Base-by-base conservation (phyloP, 768 basidiomycete genomes). In the Pluteus cervinus region DNA sequence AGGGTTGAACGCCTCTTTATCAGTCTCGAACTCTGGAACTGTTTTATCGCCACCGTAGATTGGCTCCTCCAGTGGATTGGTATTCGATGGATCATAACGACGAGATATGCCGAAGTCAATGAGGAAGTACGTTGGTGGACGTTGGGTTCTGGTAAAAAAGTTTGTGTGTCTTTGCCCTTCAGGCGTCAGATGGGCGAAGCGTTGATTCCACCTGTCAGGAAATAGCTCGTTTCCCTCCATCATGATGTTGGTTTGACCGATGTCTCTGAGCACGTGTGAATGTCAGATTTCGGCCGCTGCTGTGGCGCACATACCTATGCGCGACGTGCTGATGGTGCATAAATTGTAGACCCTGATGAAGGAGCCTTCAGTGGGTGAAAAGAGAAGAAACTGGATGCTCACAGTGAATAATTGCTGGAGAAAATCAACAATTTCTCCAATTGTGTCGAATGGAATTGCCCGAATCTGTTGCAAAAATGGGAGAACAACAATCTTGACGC, bases 31-130 rank as follows among this genome's bases (percentile, higher is more conserved):
- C n/a, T n/a, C n/a, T n/a, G n/a, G n/a, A n/a, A n/a, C n/a, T n/a
- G n/a, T n/a, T n/a, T n/a, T n/a, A 46, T 76, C 71, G 3, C 61
- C 69, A 0, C 69, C 71, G 5, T 45, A 43, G 2, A 66, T 51
- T 0, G 61, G 55, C 4, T 42, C 29, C 21, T 57, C 61, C 0
- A 42, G 43, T 0, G 64, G 61, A n/a, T 29, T 9, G 7, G 26
- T 38, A 8, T 57, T 45, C 1, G 52, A 45, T 0, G 56, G 52
- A 16, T 37, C 37, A 37, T 57, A 63, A 8, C 41, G 39, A 20
- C 44, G 38, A 5, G 60, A 59, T 3, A 58, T 16, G 20, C 56
- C 58, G 34, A 58, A 64, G 33, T 62, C 60, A 12, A 49, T 53
- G 24, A 59, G 35, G 41, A 57, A 56, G 29, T 59, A 61, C 34